A percentile compares a stretch with the other conserved stretches of the same genome.
phyloP scores from a whole-genome alignment of 768 basidiomycete species.

The Suillus hirtellus region DNA sequence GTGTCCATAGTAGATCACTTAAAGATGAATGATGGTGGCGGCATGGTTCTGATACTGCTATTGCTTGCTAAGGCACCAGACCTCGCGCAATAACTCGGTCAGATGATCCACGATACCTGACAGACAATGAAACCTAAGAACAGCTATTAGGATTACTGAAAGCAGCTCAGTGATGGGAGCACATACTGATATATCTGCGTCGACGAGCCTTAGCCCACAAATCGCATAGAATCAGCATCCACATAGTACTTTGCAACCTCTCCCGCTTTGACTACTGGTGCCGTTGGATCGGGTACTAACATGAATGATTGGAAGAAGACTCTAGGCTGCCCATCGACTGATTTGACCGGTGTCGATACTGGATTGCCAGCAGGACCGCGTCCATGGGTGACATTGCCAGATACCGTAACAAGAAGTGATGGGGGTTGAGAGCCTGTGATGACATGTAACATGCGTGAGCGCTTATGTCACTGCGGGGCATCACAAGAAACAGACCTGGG shows the following conservation, averaged over 20 bases:
- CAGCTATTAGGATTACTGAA: neutral
- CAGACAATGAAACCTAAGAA: neutral
- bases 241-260: slow-evolving; percentile 84
- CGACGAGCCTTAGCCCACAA: slow-evolving; percentile 57
- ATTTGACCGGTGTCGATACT: slow-evolving; percentile 44
- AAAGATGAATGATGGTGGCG: neutral
- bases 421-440: slow-evolving; percentile 73
- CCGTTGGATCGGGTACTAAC: slow-evolving; percentile 72
- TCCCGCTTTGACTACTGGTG: slow-evolving; percentile 62
- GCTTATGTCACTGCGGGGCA: neutral
- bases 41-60: neutral
- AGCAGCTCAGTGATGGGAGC: neutral
- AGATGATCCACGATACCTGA: neutral
- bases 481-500: slow-evolving; percentile 52
- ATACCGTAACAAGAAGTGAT: slow-evolving; percentile 75
- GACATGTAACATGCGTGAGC: neutral
- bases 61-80: neutral
- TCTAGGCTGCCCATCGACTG: slow-evolving; percentile 74
- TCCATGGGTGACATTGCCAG: slow-evolving; percentile 77
- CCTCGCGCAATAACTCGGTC: neutral
- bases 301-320: slow-evolving; percentile 89
- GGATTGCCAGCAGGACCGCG: slow-evolving; percentile 60
- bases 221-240: slow-evolving; percentile 75
- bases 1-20: neutral
- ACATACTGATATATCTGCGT: neutral